Conservation (phyloP, 768 basidiomycete species). For the Ephemerocybe angulata region DNA sequence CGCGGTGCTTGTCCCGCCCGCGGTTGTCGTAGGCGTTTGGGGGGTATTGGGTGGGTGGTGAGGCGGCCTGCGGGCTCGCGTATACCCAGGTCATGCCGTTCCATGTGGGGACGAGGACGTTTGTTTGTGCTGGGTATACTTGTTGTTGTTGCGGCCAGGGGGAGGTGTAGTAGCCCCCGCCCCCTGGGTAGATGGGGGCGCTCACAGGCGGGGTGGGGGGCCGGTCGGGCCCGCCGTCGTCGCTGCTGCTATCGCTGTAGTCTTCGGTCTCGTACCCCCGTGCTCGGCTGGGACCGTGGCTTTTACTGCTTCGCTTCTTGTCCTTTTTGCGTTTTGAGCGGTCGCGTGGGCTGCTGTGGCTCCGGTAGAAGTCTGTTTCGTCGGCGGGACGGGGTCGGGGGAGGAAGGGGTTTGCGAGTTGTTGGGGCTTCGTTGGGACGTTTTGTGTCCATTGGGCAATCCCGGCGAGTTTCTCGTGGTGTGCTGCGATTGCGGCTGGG, state of each 20-base stretch:
- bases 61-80: background rate
- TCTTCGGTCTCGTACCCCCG: background rate
- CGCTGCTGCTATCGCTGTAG: background rate
- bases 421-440: background rate
- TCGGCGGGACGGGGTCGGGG: background rate
- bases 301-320: too few species aligned
- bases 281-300: too few species aligned
- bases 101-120: background rate
- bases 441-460: background rate
- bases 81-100: background rate
- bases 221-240: conserved; percentile 4
- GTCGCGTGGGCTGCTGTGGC: too few species aligned
- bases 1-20: background rate
- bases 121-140: background rate
- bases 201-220: conserved; percentile 5
- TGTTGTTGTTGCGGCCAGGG: background rate
- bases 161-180: background rate
- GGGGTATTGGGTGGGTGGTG: background rate
- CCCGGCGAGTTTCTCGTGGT: background rate
- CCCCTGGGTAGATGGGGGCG: background rate
- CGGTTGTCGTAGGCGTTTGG: background rate
- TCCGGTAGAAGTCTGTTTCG: conserved; percentile 2
- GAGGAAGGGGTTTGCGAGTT: conserved; percentile 5
- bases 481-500: background rate
- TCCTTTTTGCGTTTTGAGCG: too few species aligned